Base-by-base conservation (phyloP, 2,329 filamentous ascomycete genomes). In the Diaporthe ampelina region DNA sequence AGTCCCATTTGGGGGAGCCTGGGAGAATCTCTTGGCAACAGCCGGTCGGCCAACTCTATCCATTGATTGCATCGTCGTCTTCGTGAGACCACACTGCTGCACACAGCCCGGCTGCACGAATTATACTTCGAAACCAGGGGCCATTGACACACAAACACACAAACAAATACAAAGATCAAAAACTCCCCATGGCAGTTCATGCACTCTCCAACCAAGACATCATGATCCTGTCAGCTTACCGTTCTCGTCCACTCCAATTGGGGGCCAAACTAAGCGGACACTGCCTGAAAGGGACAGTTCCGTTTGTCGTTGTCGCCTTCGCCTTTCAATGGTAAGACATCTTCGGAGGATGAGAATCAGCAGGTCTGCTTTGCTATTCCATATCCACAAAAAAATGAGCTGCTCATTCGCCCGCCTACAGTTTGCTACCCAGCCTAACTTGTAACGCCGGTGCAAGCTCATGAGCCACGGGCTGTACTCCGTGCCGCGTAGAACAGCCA, bases 21-120 rank as follows among this genome's bases (percentile, higher is more conserved):
- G 45, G 59, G 59, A 63, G 59, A 32, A 48, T 45, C 4, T 45
- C 61, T 35, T 65, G 61, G 61, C 61, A 15, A 24, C 61, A 50
- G 19, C 11, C 26, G 29, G 26, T 52, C 29, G 52, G 29, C 45
- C 21, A 35, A 21, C 21, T 43, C 15, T 43, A 17, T 43, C 40
- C 17, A 4, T 11, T 35, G 19, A 35, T 24, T 13, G 63, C 32
- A 37, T 40, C n/a, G n/a, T 54, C 48, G 32, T 52, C 45, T 35
- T 52, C 8, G 21, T 26, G 37, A 45, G 24, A 67, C 43, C n/a
- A 50, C 21, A 37, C 45, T 37, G 35, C 61, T n/a, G 19, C 15
- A 50, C 26, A 52, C 21, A n/a, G 29, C 26, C 61, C 29, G 61
- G 45, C 29, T 67, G 63, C 45, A 52, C 45, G 45, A 67, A 52